Base-by-base conservation (phyloP, 352 stramenopile genomes). In the Thraustochytrium striatum region DNA sequence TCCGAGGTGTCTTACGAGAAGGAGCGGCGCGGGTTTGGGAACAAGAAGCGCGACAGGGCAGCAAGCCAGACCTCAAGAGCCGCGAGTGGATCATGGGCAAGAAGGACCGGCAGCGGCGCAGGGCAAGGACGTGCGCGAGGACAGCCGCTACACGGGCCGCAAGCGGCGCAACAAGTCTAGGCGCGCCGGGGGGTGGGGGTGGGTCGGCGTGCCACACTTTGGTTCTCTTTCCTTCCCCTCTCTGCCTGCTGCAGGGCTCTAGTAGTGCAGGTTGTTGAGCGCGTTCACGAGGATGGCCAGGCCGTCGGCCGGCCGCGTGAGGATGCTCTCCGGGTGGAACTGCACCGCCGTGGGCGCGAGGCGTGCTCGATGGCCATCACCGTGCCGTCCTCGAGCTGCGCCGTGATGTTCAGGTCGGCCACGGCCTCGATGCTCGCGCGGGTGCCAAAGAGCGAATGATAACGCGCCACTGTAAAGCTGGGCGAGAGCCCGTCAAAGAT, bases 61-160 rank as follows among this genome's bases (percentile, higher is more conserved):
- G 41, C 30, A 28, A 30, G 41, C 28, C 28, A 8, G 36, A 52
- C 21, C 32, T 50, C 25, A 44, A 59, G 69, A 43, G 59, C 72
- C 75, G 83, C 61, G 84, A 87, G 57, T 83, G 84, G 85, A 65
- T 84, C 72, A 83, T 81, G 72, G 87, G 83, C 59, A 89, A 88
- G 75, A 86, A 87, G 44, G 84, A 87, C 38, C 78, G 81, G 52
- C 96, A 98, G 83, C 88, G 95, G 72, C 95, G 96, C 95, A 98
- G 85, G 97, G 97, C 82, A 98, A 98, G 85, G 92, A 97, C 61
- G 94, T 98, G 72, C 95, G 96, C 84, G 86, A 86, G 36, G 96
- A 99, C 88, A 97, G 92, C 72, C 99, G 99, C 84, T 99, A 98
- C 85, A 99, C 96, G 21, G 97, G 92, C 13, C 87, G 97, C 84